Evolutionary conservation across 805 yeast species (phyloP), one percentile per base, ranked within the genome.

Genomic region (Zygosaccharomyces rouxii): DNA sequence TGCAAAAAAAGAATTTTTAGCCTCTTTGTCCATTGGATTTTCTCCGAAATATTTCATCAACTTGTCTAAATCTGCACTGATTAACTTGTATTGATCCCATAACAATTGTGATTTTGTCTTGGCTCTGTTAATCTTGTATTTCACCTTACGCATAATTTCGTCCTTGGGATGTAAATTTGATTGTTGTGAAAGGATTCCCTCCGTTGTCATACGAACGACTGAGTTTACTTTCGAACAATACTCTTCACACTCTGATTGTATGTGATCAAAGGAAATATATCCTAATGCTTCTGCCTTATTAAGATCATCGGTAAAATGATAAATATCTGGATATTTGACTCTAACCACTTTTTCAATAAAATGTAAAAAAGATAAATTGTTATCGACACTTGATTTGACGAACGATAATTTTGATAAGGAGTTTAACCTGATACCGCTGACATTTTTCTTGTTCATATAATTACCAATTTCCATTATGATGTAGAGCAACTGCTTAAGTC

Each of bases 381-480:
- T 84, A 53, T 80, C 80, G 42, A 75, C 79, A 60, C 83, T 85
- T 4, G 67, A 69, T 49, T 86, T 86, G 71, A 86, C 78, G 63
- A 84, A 85, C 30, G 81, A 78, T 52, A 86, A 71, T 60, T 89
- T 74, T 56, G 78, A 86, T 50, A 86, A 71, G 0, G 92, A 83
- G 38, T 82, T 76, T 49, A 86, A 70, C 57, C 78, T 83, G 66
- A 86, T 84, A 18, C 95, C 95, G 29, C 73, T 72, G 0, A 87
- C 89, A 53, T 77, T 76, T 57, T 82, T 85, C 57, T 83, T 89
- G 62, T 86, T 86, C 94, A 86, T 86, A 56, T 78, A 84, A 57
- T 86, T 86, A 52, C 94, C 95, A 48, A 86, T 79, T 11, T 82
- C 81, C 55, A 83, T 77, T 51, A 86, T 83, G 38, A 86, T 78